Evolutionary conservation across 2,329 filamentous ascomycete species (phyloP).

Genomic region (Calonectria henricotiae): DNA sequence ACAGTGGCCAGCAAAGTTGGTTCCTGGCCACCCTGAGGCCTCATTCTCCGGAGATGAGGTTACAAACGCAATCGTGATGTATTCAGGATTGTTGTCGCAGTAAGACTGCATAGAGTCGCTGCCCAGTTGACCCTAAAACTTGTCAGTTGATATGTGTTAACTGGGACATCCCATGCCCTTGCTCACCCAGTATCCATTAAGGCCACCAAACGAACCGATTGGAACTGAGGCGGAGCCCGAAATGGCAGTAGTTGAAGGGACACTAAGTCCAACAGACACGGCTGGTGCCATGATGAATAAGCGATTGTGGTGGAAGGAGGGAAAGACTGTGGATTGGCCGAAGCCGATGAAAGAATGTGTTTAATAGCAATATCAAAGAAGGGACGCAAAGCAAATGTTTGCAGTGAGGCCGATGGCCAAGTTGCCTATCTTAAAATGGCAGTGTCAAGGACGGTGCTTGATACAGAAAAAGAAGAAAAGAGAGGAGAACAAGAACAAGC

Average conservation of each 20-base stretch:
- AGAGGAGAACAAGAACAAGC: constrained; percentile 37
- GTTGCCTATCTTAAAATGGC: constrained; percentile 38
- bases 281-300: constrained; percentile 42
- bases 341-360: constrained; percentile 57
- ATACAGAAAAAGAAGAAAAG: constrained; percentile 39
- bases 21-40: constrained; percentile 57
- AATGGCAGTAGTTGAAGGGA: neutral
- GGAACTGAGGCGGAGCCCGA: constrained; percentile 8
- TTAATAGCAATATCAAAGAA: constrained; percentile 58
- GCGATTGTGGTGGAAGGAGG: neutral
- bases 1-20: constrained; percentile 62
- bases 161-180: too few relatives aligned
- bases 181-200: constrained; percentile 63
- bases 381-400: constrained; percentile 60
- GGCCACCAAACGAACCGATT: constrained; percentile 51
- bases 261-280: constrained; percentile 44
- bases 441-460: constrained; percentile 47
- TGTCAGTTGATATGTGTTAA: constrained; percentile 6
- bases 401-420: constrained; percentile 44
- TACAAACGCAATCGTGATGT: constrained; percentile 60
- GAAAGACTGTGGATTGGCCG: constrained; percentile 58
- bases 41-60: constrained; percentile 59
- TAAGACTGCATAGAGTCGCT: constrained; percentile 55
- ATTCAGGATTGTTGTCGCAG: constrained; percentile 59
- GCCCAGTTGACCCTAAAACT: constrained; percentile 57